Base-by-base conservation (phyloP, 768 basidiomycete species). In the Termitomyces sp. region DNA sequence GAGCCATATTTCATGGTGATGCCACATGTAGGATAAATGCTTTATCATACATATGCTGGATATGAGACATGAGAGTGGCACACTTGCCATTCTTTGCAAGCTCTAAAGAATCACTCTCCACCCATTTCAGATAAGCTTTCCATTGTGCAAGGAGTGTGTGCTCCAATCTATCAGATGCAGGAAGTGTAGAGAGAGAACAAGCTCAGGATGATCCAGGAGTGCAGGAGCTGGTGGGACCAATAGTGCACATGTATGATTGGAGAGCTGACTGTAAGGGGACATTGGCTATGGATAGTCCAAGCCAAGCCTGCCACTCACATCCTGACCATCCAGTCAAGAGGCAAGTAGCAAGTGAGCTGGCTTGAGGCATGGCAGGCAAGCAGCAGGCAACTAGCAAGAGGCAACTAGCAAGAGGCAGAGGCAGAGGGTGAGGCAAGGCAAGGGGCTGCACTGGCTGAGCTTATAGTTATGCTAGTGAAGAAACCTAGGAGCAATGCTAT, bases 71-170 rank as follows among this genome's bases (percentile, higher is more conserved):
- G 4, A 38, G 10, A 34, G 34, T 34, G 11, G 10, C 11, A 12
- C 10, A 12, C 38, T 12, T 38, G 11, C 38, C 10, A 1, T 12
- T 12, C 10, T 12, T 38, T 38, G 38, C 38, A 12, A 38, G 38
- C 38, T 38, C 11, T 38, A 38, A 11, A 25, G 25, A 25, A 38
- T 11, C 45, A 46, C 45, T 25, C n/a, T 46, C 20, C 45, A 20
- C 20, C 20, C 20, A 46, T n/a, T 94, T 94, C 45, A 98, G 76
- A 72, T 98, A 98, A 2, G 83, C 79, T 69, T 92, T 92, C 96
- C 96, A 99, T 32, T 85, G 84, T 20, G 87, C 85, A 17, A 94
- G 85, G 34, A 89, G 81, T 11, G 82, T 81, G 48, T 89, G 81
- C 68, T 97, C 94, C 1, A 81, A 77, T 1, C 82, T 76, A 25